These are phyloP conservation scores for Corynespora cassiicola DNA, from an alignment of 2,329 filamentous ascomycete genomes.

Conservation along the genomic window DNA sequence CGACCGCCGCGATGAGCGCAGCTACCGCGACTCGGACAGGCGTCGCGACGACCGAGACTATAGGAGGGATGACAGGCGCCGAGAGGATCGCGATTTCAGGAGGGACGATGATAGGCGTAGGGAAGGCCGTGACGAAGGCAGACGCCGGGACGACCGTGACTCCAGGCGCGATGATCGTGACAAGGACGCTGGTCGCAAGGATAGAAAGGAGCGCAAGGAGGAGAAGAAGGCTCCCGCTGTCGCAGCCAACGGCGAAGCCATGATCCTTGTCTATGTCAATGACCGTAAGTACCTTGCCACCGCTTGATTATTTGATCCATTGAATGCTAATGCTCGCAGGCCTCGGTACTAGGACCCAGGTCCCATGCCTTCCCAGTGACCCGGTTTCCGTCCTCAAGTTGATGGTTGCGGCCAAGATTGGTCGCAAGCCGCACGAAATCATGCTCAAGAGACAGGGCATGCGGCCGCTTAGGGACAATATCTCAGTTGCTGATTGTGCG, in stretches of 20 bases:
- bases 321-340: too few species aligned
- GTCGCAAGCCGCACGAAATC: conserved; percentile 88
- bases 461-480: conserved; percentile 88
- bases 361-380: conserved; percentile 87
- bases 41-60: conserved; percentile 15
- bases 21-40: conserved; percentile 34
- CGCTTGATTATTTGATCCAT: too few species aligned
- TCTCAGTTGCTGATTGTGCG: conserved; percentile 91
- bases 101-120: conserved; percentile 13
- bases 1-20: conserved; percentile 20
- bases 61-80: conserved; percentile 13
- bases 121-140: conserved; percentile 10
- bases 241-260: conserved; percentile 64
- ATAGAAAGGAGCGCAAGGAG: conserved; percentile 20
- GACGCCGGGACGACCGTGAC: conserved; percentile 13
- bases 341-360: conserved; percentile 93
- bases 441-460: conserved; percentile 91
- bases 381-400: conserved; percentile 87
- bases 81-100: conserved; percentile 17
- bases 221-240: conserved; percentile 38
- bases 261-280: conserved; percentile 95
- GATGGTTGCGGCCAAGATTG: conserved; percentile 87
- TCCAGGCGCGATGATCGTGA: conserved; percentile 44
- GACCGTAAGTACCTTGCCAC: too few species aligned
- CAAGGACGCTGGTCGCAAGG: conserved; percentile 27